A percentile compares a stretch with the other conserved stretches of the same genome.
Evolutionary conservation across 1,284 basidiomycete genomes (phyloP).

Genomic region (Papiliotrema terrestris): DNA sequence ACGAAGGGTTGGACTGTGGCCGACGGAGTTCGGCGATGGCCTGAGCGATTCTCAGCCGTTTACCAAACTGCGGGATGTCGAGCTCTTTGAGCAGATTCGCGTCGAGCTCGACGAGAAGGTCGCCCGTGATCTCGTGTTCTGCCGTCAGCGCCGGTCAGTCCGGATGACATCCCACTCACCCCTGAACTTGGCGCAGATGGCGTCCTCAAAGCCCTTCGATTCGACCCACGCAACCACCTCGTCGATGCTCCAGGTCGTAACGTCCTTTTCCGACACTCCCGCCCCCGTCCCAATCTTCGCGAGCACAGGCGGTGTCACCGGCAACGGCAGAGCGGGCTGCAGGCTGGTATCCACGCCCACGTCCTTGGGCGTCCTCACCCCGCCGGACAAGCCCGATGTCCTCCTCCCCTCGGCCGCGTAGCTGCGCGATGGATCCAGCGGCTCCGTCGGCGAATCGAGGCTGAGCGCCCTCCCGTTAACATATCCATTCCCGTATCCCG

Average conservation of each 20-base stretch:
- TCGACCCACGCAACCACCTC: conserved; percentile 89
- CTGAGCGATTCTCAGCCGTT: conserved; percentile 87
- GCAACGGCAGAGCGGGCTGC: conserved; percentile 20
- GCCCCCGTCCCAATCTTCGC: neutral
- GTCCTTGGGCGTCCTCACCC: neutral
- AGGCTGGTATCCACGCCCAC: neutral
- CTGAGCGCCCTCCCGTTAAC: neutral
- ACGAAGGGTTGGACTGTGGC: conserved; percentile 51
- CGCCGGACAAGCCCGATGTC: neutral
- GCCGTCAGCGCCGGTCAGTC: conserved; percentile 15
- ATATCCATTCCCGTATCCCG: neutral
- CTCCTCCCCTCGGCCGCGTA: no score
- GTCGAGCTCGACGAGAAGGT: conserved; percentile 92
- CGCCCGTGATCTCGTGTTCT: conserved; percentile 98
- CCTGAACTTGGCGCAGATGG: conserved; percentile 77
- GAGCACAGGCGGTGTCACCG: conserved; percentile 23
- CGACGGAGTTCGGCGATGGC: conserved; percentile 86
- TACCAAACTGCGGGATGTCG: conserved; percentile 90
- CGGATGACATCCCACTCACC: conserved; percentile 56
- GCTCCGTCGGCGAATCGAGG: neutral
- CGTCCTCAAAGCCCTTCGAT: conserved; percentile 77
- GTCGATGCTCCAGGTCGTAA: conserved; percentile 74
- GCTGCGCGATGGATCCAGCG: no score
- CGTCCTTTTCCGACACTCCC: no score
- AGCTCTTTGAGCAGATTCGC: conserved; percentile 92